Conservation (phyloP, 2,329 filamentous ascomycete genomes). For the Albophoma yamanashiensis region DNA sequence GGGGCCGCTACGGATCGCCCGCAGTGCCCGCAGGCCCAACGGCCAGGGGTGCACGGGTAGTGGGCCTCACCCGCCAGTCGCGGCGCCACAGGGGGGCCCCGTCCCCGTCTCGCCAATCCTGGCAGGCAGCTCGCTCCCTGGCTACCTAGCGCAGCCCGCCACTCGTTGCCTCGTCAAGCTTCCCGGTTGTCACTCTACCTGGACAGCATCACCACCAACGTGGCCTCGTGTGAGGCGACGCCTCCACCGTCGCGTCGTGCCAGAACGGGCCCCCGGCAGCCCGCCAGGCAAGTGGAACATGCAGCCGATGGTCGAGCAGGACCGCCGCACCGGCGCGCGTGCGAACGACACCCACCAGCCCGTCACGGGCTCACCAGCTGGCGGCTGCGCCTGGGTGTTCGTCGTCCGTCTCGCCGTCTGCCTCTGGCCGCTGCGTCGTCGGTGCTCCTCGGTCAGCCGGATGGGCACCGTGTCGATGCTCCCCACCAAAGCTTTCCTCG, state of each 20-base stretch:
- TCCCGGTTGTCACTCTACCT: conserved; percentile 10
- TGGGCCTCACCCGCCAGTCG: not conserved
- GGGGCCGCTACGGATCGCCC: not conserved
- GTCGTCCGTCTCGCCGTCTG: not conserved
- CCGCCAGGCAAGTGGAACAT: not conserved
- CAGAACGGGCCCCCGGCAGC: not conserved
- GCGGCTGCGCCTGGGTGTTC: too few species aligned
- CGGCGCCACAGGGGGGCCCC: not conserved
- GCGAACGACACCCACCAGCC: not conserved
- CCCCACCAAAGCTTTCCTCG: not conserved
- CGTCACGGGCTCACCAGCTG: not conserved
- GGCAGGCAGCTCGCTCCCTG: not conserved
- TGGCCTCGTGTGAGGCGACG: conserved; percentile 3
- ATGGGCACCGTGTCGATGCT: not conserved
- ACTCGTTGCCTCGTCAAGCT: not conserved
- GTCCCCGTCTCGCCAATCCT: not conserved
- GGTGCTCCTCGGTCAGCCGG: not conserved
- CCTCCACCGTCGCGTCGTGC: not conserved
- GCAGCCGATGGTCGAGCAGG: not conserved
- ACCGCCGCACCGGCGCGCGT: not conserved
- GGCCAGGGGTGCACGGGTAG: not conserved
- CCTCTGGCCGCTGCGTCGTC: not conserved
- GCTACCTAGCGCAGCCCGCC: not conserved
- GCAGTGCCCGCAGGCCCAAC: not conserved
- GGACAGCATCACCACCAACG: conserved; percentile 6